phyloP scores from a whole-genome alignment of 345 rosid genomes.

The Brassica juncea region DNA sequence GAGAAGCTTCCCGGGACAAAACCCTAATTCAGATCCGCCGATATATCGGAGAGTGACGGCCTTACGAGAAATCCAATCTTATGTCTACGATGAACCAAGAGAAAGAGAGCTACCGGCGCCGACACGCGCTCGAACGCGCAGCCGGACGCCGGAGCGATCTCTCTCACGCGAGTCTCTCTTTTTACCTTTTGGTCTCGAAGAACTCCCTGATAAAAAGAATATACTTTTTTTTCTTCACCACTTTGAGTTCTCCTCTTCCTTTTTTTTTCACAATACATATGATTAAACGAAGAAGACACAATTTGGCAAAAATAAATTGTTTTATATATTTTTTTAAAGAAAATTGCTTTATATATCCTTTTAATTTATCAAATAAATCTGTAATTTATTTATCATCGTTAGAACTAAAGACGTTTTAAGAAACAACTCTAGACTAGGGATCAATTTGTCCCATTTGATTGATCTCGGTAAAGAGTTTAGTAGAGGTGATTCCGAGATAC shows the following conservation, averaged over 20 bases:
- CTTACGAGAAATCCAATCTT: background rate
- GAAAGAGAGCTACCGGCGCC: background rate
- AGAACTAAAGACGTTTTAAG: slow-evolving; percentile 8
- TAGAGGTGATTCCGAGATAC: background rate
- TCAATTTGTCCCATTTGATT: background rate
- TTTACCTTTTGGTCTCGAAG: no score
- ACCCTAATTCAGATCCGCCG: background rate
- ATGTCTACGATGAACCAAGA: background rate
- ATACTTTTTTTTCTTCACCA: no score
- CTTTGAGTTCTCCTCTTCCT: slow-evolving; percentile 9
- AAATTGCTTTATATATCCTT: slow-evolving; percentile 1
- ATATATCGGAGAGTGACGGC: background rate
- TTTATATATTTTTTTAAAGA: slow-evolving; percentile 2
- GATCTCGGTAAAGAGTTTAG: background rate
- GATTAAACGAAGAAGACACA: slow-evolving; percentile 17
- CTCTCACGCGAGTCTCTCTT: no score
- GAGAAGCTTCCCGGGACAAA: background rate
- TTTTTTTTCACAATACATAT: slow-evolving; percentile 10
- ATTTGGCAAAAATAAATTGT: background rate
- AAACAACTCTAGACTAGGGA: slow-evolving; percentile 22
- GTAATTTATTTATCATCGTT: slow-evolving; percentile 32
- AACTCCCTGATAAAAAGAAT: no score
- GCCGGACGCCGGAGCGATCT: background rate
- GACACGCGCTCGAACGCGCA: background rate
- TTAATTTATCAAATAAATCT: slow-evolving; percentile 7